These are phyloP conservation scores for Sophora flavescens DNA, from an alignment of 306 rosid genomes.

Conservation along the genomic window DNA sequence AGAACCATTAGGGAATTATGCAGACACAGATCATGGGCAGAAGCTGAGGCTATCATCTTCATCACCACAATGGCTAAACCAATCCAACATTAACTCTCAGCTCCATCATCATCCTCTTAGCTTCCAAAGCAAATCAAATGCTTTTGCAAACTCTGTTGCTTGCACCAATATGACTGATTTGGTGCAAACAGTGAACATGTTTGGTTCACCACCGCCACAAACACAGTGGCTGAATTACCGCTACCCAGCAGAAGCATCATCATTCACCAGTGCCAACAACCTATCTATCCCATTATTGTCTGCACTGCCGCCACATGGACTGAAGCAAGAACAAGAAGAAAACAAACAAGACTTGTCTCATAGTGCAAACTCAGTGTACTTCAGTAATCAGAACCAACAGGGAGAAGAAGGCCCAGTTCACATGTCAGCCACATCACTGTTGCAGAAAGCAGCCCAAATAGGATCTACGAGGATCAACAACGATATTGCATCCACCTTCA, in stretches of 20 bases:
- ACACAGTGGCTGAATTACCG: slow-evolving; percentile 55
- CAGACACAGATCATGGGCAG: slow-evolving; percentile 23
- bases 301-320: slow-evolving; percentile 39
- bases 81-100: slow-evolving; percentile 36
- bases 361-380: slow-evolving; percentile 52
- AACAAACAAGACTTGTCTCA: slow-evolving; percentile 55
- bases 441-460: slow-evolving; percentile 75
- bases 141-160: neutral
- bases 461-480: slow-evolving; percentile 53
- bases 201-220: slow-evolving; percentile 56
- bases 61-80: slow-evolving; percentile 56
- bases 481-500: neutral
- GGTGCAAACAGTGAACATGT: slow-evolving; percentile 46
- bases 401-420: slow-evolving; percentile 39
- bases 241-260: slow-evolving; percentile 40
- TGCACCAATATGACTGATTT: slow-evolving; percentile 3
- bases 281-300: slow-evolving; percentile 11
- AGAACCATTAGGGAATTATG: slow-evolving; percentile 18
- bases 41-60: slow-evolving; percentile 44
- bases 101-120: slow-evolving; percentile 19
- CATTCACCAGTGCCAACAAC: slow-evolving; percentile 4
- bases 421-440: slow-evolving; percentile 74
- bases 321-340: slow-evolving; percentile 68
- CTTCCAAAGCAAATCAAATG: slow-evolving; percentile 27
- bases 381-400: slow-evolving; percentile 46